These are phyloP conservation scores for Leccinum griseonigrum DNA, from an alignment of 1,284 basidiomycete genomes.

Conservation along the genomic window DNA sequence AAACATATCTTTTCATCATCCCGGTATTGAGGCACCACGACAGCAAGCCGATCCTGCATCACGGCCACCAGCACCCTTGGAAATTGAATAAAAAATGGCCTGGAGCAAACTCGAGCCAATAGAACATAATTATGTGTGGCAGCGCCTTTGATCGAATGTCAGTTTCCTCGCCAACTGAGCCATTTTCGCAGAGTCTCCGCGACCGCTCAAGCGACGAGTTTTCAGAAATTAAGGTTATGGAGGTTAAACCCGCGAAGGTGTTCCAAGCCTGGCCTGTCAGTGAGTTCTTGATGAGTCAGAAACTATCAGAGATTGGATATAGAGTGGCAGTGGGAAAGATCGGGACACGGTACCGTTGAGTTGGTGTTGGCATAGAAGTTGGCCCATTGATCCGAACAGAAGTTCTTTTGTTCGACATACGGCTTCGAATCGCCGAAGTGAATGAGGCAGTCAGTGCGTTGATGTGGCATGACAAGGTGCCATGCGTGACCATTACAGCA, in stretches of 20 bases:
- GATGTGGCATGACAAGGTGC: neutral
- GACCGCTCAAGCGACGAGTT: neutral
- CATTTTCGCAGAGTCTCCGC: constrained; percentile 4
- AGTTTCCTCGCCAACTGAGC: neutral
- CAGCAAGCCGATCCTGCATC: neutral
- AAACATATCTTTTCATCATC: neutral
- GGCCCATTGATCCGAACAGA: neutral
- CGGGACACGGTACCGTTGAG: neutral
- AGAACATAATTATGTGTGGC: neutral
- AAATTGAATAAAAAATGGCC: neutral
- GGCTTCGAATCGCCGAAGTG: neutral
- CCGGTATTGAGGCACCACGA: neutral
- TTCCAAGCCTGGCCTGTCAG: constrained; percentile 1
- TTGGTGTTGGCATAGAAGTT: neutral
- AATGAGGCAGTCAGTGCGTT: neutral
- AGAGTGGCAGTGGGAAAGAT: neutral
- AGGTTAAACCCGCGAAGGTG: constrained; percentile 4
- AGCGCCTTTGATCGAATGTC: constrained; percentile 1
- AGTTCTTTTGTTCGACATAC: neutral
- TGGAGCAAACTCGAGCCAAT: neutral
- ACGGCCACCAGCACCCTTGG: neutral
- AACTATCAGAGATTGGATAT: neutral
- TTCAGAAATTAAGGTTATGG: neutral
- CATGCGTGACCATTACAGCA: constrained; percentile 3
- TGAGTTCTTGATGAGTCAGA: neutral